Conservation (phyloP, 2,329 filamentous ascomycete genomes). For the Venturia asperata region DNA sequence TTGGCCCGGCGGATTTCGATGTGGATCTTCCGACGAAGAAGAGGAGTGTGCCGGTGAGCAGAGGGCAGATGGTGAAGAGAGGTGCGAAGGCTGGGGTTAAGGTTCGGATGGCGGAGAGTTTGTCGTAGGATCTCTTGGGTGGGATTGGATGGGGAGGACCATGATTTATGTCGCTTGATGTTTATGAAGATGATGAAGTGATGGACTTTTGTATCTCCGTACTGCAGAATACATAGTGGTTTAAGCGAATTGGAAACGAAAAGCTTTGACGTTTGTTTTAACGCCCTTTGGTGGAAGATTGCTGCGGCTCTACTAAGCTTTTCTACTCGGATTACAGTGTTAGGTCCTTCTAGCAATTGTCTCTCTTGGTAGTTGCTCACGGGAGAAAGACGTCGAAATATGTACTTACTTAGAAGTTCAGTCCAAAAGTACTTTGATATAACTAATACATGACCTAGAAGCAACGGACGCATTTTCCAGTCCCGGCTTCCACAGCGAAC, state of each 20-base stretch:
- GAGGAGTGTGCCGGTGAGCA: neutral
- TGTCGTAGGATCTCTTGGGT: neutral
- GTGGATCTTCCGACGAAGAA: conserved; percentile 1
- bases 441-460: conserved; percentile 1
- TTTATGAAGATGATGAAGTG: neutral
- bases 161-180: neutral
- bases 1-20: conserved; percentile 13
- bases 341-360: neutral
- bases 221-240: too few relatives aligned
- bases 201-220: neutral
- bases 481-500: neutral
- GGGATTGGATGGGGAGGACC: neutral
- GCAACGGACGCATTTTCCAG: neutral
- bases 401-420: too few relatives aligned
- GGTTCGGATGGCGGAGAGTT: neutral
- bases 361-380: too few relatives aligned
- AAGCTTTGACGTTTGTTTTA: neutral
- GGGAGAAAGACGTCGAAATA: too few relatives aligned
- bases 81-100: conserved; percentile 12
- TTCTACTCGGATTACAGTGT: neutral
- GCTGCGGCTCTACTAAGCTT: neutral
- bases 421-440: too few relatives aligned
- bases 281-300: too few relatives aligned
- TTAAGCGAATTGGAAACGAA: too few relatives aligned
- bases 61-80: conserved; percentile 3